These are phyloP conservation scores for Rusavskia elegans DNA, from an alignment of 495 filamentous ascomycete genomes.

Conservation along the genomic window DNA sequence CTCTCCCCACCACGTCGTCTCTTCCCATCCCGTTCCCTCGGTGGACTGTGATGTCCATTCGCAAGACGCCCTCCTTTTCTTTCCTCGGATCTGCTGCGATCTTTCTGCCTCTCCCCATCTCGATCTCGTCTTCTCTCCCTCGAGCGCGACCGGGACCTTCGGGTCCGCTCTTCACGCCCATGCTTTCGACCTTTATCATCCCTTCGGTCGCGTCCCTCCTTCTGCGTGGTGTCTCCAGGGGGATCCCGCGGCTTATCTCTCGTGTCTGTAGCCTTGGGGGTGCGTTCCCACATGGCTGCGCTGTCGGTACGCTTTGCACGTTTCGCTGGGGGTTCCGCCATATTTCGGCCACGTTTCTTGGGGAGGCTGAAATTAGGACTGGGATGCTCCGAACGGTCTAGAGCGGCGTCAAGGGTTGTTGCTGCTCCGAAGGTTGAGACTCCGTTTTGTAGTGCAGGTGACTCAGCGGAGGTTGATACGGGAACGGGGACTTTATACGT, in stretches of 20 bases:
- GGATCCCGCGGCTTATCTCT: constrained; percentile 16
- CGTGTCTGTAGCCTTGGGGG: constrained; percentile 20
- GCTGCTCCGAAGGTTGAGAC: no score
- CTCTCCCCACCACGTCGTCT: constrained; percentile 17
- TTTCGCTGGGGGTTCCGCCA: constrained; percentile 39
- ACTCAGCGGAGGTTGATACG: no score
- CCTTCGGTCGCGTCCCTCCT: constrained; percentile 17
- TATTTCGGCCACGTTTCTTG: constrained; percentile 1
- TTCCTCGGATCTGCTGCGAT: constrained; percentile 31
- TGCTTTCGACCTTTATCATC: constrained; percentile 21
- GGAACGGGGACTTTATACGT: no score
- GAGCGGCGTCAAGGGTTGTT: no score
- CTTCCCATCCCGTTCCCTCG: constrained; percentile 25
- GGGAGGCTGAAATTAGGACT: no score
- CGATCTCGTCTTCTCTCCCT: constrained; percentile 12
- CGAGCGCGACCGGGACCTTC: constrained; percentile 5
- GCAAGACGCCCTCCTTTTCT: constrained; percentile 15
- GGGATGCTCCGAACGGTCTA: no score
- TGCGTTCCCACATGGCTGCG: constrained; percentile 36
- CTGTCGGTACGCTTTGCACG: constrained; percentile 37
- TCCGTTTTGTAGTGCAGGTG: no score
- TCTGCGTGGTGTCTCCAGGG: constrained; percentile 15
- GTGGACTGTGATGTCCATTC: constrained; percentile 22
- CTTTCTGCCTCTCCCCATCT: constrained; percentile 21
- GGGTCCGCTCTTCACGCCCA: constrained; percentile 27